Conservation (phyloP, 805 yeast species). For the Jamesozyma hellenica region DNA sequence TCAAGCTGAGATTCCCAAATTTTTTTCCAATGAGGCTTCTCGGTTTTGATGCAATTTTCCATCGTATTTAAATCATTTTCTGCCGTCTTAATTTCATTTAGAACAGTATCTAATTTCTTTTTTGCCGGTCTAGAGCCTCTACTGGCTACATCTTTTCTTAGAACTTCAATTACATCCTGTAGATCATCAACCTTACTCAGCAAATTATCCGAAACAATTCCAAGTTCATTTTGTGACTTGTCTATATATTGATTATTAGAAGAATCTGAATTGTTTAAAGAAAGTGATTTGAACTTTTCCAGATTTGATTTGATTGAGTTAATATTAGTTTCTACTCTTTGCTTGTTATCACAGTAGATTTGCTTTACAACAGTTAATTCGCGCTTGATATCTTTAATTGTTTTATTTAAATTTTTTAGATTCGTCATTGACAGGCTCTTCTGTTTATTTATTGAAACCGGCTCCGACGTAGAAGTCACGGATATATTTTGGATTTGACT, state of each 20-base stretch:
- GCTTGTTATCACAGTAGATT: background rate
- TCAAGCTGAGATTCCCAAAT: constrained; percentile 90
- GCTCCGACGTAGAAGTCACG: too few species aligned
- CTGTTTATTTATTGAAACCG: too few species aligned
- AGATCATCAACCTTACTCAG: constrained; percentile 79
- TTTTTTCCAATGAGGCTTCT: constrained; percentile 77
- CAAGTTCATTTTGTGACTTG: constrained; percentile 58
- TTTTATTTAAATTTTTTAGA: background rate
- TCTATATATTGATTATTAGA: constrained; percentile 55
- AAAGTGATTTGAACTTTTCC: constrained; percentile 40
- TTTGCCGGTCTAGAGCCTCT: constrained; percentile 77
- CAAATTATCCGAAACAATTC: constrained; percentile 64
- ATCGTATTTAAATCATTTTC: constrained; percentile 41
- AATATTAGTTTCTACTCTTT: constrained; percentile 34
- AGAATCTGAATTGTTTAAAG: constrained; percentile 29
- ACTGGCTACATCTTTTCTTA: constrained; percentile 83
- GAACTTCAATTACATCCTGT: constrained; percentile 82
- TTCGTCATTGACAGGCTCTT: too few species aligned
- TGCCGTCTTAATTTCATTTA: constrained; percentile 55
- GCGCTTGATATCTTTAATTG: constrained; percentile 38
- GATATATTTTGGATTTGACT: constrained; percentile 4
- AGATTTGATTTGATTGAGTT: constrained; percentile 37
- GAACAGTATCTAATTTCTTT: constrained; percentile 57
- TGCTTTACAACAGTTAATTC: constrained; percentile 36
- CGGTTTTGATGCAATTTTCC: constrained; percentile 52